Evolutionary conservation across 1,139 yeast genomes (phyloP).

Genomic region (Scheffersomyces illinoinensis): DNA sequence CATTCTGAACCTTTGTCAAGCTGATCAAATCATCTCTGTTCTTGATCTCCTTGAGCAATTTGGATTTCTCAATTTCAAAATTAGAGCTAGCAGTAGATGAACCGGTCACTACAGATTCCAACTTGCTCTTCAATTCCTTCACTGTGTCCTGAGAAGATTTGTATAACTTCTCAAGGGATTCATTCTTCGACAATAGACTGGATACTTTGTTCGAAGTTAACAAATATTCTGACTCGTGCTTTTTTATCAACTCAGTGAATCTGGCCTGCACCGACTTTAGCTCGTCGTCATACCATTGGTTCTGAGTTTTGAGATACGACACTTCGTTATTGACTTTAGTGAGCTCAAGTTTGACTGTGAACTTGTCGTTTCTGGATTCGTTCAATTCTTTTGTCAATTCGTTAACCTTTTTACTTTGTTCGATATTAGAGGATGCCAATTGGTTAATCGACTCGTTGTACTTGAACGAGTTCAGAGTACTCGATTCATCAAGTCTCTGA

Average conservation of each 20-base stretch:
- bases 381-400: constrained; percentile 40
- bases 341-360: constrained; percentile 43
- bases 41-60: constrained; percentile 61
- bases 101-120: constrained; percentile 48
- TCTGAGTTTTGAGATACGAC: constrained; percentile 35
- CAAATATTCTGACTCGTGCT: constrained; percentile 39
- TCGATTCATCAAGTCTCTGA: constrained; percentile 30
- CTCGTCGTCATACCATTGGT: constrained; percentile 53
- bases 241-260: constrained; percentile 41
- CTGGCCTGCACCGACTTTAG: constrained; percentile 37
- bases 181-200: constrained; percentile 26
- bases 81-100: constrained; percentile 30
- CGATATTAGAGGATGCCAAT: constrained; percentile 51
- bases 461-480: constrained; percentile 44
- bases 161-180: constrained; percentile 22
- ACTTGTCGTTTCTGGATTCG: constrained; percentile 35
- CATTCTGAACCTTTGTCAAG: constrained; percentile 54
- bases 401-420: constrained; percentile 40
- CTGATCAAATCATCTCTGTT: constrained; percentile 64
- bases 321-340: constrained; percentile 41
- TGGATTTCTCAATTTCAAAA: constrained; percentile 43
- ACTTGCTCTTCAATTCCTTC: constrained; percentile 33
- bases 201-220: constrained; percentile 31
- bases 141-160: constrained; percentile 15
- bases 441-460: constrained; percentile 54